Conservation (phyloP, 2,329 filamentous ascomycete species). For the Colletotrichum agaves region DNA sequence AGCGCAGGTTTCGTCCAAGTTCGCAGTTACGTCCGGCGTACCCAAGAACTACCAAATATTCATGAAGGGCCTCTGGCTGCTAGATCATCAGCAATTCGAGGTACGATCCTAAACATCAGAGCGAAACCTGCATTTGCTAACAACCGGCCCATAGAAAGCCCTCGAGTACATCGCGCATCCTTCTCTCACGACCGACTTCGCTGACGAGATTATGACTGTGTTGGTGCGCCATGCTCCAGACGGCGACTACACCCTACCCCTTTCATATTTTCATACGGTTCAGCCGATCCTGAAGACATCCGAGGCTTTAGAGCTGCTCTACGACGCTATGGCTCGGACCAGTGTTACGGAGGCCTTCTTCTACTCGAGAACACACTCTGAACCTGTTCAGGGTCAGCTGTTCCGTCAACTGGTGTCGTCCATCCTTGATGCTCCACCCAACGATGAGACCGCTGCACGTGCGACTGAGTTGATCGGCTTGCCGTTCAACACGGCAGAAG, state of each 20-base stretch:
- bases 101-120: conserved; percentile 49
- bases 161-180: conserved; percentile 83
- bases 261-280: conserved; percentile 83
- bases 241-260: conserved; percentile 71
- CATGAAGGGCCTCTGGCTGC: conserved; percentile 83
- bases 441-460: conserved; percentile 59
- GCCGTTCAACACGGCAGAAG: conserved; percentile 77
- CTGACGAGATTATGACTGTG: conserved; percentile 81
- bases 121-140: not conserved
- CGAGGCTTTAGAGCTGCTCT: conserved; percentile 72
- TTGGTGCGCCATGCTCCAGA: conserved; percentile 71
- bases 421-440: conserved; percentile 59
- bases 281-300: conserved; percentile 76
- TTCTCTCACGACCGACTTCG: conserved; percentile 81
- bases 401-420: conserved; percentile 73
- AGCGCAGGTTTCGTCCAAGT: conserved; percentile 62
- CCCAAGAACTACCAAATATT: conserved; percentile 82
- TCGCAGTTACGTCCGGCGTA: conserved; percentile 72
- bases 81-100: conserved; percentile 78
- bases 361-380: conserved; percentile 74
- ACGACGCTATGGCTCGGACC: conserved; percentile 73
- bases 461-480: conserved; percentile 78
- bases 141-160: conserved; percentile 59
- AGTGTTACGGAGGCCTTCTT: conserved; percentile 79
- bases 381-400: conserved; percentile 69